Evolutionary conservation across 768 basidiomycete genomes (phyloP).

Genomic region (Phaeolepiota aurea): DNA sequence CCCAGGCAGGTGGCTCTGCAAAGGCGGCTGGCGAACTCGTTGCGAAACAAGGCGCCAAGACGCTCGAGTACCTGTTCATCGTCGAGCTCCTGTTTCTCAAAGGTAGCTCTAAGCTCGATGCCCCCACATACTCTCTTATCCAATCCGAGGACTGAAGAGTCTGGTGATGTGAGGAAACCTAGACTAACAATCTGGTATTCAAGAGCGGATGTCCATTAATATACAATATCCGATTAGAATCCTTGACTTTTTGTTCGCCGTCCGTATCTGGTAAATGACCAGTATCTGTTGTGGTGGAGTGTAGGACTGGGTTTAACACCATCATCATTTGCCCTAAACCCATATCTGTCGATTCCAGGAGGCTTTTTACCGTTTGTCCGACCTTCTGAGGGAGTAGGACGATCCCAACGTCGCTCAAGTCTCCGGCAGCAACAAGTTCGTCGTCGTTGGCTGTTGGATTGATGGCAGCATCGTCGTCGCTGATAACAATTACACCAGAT

Average conservation of each 20-base stretch:
- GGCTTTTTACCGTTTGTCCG: conserved; percentile 43
- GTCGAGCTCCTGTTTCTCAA: conserved; percentile 75
- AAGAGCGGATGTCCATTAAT: conserved; percentile 70
- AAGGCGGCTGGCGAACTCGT: conserved; percentile 89
- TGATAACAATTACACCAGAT: conserved; percentile 70
- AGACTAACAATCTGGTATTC: conserved; percentile 67
- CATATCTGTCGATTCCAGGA: conserved; percentile 45
- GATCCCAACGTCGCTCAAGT: conserved; percentile 49
- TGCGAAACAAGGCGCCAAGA: conserved; percentile 71
- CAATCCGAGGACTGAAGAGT: conserved; percentile 54
- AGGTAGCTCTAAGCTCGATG: conserved; percentile 70
- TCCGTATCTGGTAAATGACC: conserved; percentile 12
- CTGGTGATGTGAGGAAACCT: conserved; percentile 12
- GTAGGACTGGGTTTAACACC: conserved; percentile 32
- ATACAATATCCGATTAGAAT: conserved; percentile 50
- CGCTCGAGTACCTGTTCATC: conserved; percentile 91
- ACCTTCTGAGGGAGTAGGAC: conserved; percentile 47
- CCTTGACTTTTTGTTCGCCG: conserved; percentile 19
- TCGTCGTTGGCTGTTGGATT: conserved; percentile 58
- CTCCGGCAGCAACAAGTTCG: conserved; percentile 50
- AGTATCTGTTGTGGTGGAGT: conserved; percentile 16
- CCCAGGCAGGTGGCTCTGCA: conserved; percentile 75
- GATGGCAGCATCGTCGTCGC: conserved; percentile 46
- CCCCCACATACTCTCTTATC: conserved; percentile 84
- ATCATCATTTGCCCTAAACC: conserved; percentile 43